phyloP scores from a whole-genome alignment of 208 protist species.

The Angomonas ambiguus region DNA sequence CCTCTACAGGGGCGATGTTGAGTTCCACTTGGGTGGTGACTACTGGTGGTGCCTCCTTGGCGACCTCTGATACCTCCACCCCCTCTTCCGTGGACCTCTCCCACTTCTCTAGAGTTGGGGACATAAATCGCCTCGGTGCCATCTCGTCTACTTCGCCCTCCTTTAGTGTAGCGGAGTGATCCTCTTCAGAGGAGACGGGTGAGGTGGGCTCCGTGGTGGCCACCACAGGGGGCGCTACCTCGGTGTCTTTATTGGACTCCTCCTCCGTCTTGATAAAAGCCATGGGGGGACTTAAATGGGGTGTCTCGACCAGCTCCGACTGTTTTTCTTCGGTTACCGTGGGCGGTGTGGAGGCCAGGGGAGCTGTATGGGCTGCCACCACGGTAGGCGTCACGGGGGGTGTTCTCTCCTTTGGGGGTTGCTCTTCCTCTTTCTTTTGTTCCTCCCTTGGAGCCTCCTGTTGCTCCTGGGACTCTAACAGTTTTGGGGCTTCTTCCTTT shows the following conservation, averaged over 20 bases:
- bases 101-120: background rate
- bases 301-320: background rate
- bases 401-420: background rate
- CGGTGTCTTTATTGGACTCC: background rate
- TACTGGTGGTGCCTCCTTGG: background rate
- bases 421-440: background rate
- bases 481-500: background rate
- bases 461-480: too few relatives aligned
- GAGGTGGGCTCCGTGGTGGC: background rate
- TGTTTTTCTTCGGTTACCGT: background rate
- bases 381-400: background rate
- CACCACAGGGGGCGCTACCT: background rate
- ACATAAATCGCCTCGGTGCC: background rate
- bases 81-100: background rate
- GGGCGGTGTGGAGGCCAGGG: background rate
- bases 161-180: background rate
- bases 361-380: background rate
- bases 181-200: background rate
- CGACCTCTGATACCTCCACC: background rate
- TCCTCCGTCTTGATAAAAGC: slow-evolving; percentile 1
- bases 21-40: background rate
- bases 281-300: background rate
- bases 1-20: background rate
- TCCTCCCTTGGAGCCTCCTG: too few relatives aligned
- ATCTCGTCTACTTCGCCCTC: background rate